These are phyloP conservation scores for Phytophthora quininea DNA, from an alignment of 352 stramenopile genomes.

Conservation along the genomic window DNA sequence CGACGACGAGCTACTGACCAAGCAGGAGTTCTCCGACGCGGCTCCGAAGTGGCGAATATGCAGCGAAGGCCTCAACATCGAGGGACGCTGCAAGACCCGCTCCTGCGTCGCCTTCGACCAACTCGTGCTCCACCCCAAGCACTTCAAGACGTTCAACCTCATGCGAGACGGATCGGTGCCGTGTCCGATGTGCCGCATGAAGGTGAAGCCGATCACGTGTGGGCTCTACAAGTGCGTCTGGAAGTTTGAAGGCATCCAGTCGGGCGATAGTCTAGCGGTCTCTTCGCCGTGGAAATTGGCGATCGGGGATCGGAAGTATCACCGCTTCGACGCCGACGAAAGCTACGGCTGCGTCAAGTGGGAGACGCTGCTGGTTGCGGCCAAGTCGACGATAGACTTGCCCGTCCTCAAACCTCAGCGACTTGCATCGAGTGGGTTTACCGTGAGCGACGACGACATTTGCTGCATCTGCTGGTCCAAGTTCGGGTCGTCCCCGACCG, in stretches of 20 bases:
- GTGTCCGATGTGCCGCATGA: slow-evolving; percentile 18
- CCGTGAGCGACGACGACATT: not conserved
- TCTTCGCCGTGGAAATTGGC: slow-evolving; percentile 25
- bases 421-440: not conserved
- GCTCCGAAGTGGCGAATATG: slow-evolving; percentile 22
- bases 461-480: not conserved
- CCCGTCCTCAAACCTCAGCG: not conserved
- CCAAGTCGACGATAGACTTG: not conserved
- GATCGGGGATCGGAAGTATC: slow-evolving; percentile 6
- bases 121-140: slow-evolving; percentile 25
- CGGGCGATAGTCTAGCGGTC: slow-evolving; percentile 8
- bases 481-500: not conserved
- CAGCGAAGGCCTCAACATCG: slow-evolving; percentile 27
- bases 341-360: slow-evolving; percentile 9
- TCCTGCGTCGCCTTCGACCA: slow-evolving; percentile 16
- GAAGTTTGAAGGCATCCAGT: slow-evolving; percentile 31
- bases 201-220: slow-evolving; percentile 25
- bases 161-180: slow-evolving; percentile 1
- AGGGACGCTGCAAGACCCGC: slow-evolving; percentile 21
- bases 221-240: slow-evolving; percentile 39
- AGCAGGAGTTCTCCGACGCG: slow-evolving; percentile 14
- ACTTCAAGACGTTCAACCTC: slow-evolving; percentile 23
- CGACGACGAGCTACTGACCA: not conserved
- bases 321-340: slow-evolving; percentile 22
- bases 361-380: not conserved